Percentiles rank a stretch among this genome's conserved stretches.
Evolutionary conservation across 108 stramenopile species (phyloP).

Genomic region (Fistulifera pelliculosa): DNA sequence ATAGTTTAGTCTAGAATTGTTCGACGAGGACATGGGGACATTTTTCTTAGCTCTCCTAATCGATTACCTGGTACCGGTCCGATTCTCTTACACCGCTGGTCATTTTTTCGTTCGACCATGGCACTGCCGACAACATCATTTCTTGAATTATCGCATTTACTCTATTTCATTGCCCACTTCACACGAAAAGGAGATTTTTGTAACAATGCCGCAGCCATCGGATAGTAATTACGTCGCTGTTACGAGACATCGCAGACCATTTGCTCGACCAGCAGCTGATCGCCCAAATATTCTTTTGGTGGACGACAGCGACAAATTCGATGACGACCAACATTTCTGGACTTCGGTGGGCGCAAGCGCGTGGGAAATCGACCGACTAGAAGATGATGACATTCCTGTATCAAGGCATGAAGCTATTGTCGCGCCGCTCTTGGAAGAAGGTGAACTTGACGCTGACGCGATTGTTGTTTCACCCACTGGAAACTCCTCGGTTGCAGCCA

Average conservation of each 20-base stretch:
- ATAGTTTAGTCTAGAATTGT: too few relatives aligned
- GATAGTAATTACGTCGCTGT: constrained; percentile 68
- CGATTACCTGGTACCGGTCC: too few relatives aligned
- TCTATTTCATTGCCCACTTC: too few relatives aligned
- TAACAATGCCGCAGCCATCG: constrained; percentile 33
- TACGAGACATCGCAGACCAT: constrained; percentile 49
- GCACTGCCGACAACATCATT: too few relatives aligned
- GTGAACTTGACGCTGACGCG: constrained; percentile 71
- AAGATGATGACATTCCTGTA: constrained; percentile 74
- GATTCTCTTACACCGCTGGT: too few relatives aligned
- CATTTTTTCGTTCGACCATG: too few relatives aligned
- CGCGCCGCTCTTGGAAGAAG: constrained; percentile 59
- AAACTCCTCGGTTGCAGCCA: constrained; percentile 57
- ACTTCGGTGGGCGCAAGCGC: too few relatives aligned
- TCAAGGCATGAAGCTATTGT: constrained; percentile 44
- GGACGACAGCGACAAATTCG: constrained; percentile 35
- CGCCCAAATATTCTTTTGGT: constrained; percentile 59
- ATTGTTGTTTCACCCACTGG: constrained; percentile 63
- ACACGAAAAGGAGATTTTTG: too few relatives aligned
- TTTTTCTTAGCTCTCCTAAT: too few relatives aligned
- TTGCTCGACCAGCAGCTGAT: constrained; percentile 12
- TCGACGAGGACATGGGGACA: too few relatives aligned
- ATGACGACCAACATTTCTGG: too few relatives aligned
- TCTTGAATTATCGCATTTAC: too few relatives aligned
- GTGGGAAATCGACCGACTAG: constrained; percentile 60